These are phyloP conservation scores for Medicago lupulina DNA, from an alignment of 306 rosid species.

Conservation along the genomic window DNA sequence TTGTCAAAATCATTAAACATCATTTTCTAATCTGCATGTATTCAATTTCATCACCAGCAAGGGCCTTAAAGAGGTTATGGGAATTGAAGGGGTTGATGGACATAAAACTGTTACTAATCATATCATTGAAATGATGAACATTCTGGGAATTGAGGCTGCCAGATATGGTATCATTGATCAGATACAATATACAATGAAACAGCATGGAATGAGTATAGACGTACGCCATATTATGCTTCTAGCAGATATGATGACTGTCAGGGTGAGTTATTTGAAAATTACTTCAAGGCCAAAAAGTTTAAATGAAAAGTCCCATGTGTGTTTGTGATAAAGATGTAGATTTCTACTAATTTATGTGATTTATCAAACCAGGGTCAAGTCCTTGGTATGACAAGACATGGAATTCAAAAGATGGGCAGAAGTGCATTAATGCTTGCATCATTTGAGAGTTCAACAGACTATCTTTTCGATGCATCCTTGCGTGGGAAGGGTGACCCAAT, in stretches of 20 bases:
- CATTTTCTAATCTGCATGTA: slow-evolving; percentile 7
- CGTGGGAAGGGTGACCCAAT: slow-evolving; percentile 74
- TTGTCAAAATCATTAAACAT: slow-evolving; percentile 1
- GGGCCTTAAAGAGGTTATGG: slow-evolving; percentile 84
- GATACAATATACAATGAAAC: slow-evolving; percentile 77
- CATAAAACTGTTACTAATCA: slow-evolving; percentile 73
- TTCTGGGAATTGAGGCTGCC: slow-evolving; percentile 95
- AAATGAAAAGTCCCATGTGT: neutral
- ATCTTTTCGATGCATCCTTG: slow-evolving; percentile 73
- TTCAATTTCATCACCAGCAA: slow-evolving; percentile 47
- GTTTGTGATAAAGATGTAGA: slow-evolving; percentile 10
- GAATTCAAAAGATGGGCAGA: slow-evolving; percentile 90
- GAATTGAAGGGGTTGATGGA: slow-evolving; percentile 85
- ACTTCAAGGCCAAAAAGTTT: slow-evolving; percentile 9
- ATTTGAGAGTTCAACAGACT: slow-evolving; percentile 86
- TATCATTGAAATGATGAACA: slow-evolving; percentile 70
- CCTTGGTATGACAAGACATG: slow-evolving; percentile 94
- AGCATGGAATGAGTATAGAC: slow-evolving; percentile 88
- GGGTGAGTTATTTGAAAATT: slow-evolving; percentile 64
- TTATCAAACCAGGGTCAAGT: slow-evolving; percentile 71
- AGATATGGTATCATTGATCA: slow-evolving; percentile 79
- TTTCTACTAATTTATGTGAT: slow-evolving; percentile 18
- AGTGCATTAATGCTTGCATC: slow-evolving; percentile 93
- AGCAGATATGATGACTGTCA: slow-evolving; percentile 89
- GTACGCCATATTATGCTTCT: slow-evolving; percentile 94